These are phyloP conservation scores for Sarocladium strictum DNA, from an alignment of 2,329 filamentous ascomycete genomes.

Conservation along the genomic window DNA sequence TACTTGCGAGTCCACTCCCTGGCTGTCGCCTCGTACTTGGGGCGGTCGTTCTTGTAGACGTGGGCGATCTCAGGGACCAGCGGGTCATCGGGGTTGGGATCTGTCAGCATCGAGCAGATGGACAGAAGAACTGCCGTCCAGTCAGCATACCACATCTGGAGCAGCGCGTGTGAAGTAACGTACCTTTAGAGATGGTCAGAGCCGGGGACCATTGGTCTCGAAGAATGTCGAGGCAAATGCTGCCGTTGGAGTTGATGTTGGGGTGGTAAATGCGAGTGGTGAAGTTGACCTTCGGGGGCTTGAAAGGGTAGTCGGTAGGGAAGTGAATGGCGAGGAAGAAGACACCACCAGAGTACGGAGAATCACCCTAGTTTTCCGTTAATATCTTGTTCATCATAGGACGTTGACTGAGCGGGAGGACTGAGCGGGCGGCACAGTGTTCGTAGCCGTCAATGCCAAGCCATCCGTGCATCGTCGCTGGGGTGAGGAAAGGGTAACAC, in stretches of 20 bases:
- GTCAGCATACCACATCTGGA: slow-evolving; percentile 11
- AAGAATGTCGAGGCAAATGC: slow-evolving; percentile 97
- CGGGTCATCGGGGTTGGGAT: slow-evolving; percentile 98
- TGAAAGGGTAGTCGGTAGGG: slow-evolving; percentile 99
- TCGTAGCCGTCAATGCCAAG: neutral
- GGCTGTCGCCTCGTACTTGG: slow-evolving; percentile 92
- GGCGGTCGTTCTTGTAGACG: slow-evolving; percentile 98
- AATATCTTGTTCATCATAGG: slow-evolving; percentile 15
- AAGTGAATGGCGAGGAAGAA: slow-evolving; percentile 99
- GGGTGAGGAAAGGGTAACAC: slow-evolving; percentile 26
- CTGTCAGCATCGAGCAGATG: slow-evolving; percentile 99
- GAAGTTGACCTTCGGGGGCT: slow-evolving; percentile 99
- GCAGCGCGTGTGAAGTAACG: slow-evolving; percentile 14
- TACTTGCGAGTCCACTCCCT: slow-evolving; percentile 99
- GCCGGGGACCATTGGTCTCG: slow-evolving; percentile 99
- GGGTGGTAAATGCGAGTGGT: slow-evolving; percentile 99
- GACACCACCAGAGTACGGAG: slow-evolving; percentile 94
- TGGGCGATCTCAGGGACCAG: slow-evolving; percentile 98
- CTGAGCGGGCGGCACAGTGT: neutral
- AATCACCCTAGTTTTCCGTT: slow-evolving; percentile 65
- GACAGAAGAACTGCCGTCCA: slow-evolving; percentile 72
- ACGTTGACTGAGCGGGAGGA: neutral
- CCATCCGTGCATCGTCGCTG: neutral
- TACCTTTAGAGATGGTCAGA: slow-evolving; percentile 97
- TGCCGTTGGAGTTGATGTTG: slow-evolving; percentile 99